Evolutionary conservation across 305 asterid genomes (phyloP), one percentile per base, ranked within the genome.

Genomic region (Plantago coronopus): DNA sequence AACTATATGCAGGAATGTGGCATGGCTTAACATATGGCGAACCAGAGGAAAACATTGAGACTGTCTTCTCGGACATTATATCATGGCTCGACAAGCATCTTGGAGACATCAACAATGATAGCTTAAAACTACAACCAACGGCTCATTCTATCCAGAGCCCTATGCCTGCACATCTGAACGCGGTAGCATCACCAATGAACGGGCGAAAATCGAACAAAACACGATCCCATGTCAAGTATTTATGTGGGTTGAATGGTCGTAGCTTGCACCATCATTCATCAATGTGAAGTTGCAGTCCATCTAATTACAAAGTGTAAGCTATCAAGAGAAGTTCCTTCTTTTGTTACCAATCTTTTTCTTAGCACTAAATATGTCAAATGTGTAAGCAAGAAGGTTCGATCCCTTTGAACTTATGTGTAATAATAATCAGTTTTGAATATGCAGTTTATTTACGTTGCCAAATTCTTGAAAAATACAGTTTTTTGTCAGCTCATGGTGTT

Each of bases 1-100:
- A 84, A 66, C 78, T 91, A 25, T 89, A 91, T 66, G 84, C 87
- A 1, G 98, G 95, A 59, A 91, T 91, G 98, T 91, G 98, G 98
- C 98, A 91, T 14, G 89, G 77, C 47, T 69, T 88, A 58, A 88
- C 98, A 20, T 78, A 86, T 3, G 98, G 98, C 18, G 98, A 91
- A 65, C 89, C 95, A 3, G 95, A 86, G 42, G 66, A 74, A 49
- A 88, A 91, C 78, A 69, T 88, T 9, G 81, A 85, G 63, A 59
- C 78, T 3, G 97, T 91, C 29, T 91, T 91, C 64, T 60, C 76
- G 0, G 97, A 91, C 47, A 91, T 91, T 70, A 78, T 86, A 59
- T 66, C 79, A 0, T 91, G 98, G 98, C 95, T 91, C 3, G 85
- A 89, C 68, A 79, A 63, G 65, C 93, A 73, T 37, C 65, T 71